Conservation (phyloP, 441 rosid genomes). For the Brassica hybrid region DNA sequence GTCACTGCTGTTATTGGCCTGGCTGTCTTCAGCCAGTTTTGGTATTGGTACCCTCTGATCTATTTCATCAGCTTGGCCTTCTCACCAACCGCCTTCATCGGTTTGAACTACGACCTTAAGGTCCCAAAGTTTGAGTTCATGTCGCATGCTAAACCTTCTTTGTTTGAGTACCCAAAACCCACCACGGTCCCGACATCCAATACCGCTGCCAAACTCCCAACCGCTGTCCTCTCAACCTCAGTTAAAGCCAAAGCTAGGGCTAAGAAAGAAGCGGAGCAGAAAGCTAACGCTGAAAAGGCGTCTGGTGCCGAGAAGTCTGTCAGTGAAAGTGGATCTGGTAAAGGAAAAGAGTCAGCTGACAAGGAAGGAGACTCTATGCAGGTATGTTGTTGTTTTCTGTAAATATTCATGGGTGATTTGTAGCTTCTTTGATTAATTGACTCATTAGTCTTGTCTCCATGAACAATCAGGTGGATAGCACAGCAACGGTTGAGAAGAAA, state of each 20-base stretch:
- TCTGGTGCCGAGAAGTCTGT: slow-evolving; percentile 53
- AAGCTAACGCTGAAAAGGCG: slow-evolving; percentile 76
- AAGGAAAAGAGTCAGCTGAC: slow-evolving; percentile 72
- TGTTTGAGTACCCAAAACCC: slow-evolving; percentile 95
- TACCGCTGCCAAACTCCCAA: slow-evolving; percentile 85
- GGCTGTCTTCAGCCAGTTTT: slow-evolving; percentile 96
- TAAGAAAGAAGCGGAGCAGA: slow-evolving; percentile 97
- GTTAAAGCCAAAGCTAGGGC: slow-evolving; percentile 97
- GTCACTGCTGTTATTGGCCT: slow-evolving; percentile 96
- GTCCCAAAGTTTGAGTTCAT: slow-evolving; percentile 94
- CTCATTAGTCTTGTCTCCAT: not conserved
- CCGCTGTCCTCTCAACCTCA: slow-evolving; percentile 91
- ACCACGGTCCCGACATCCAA: slow-evolving; percentile 79
- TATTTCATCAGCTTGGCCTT: slow-evolving; percentile 90
- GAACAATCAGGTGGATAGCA: slow-evolving; percentile 69
- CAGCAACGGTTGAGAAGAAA: slow-evolving; percentile 71
- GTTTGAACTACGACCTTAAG: slow-evolving; percentile 87
- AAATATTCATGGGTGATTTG: not conserved
- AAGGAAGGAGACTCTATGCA: slow-evolving; percentile 94
- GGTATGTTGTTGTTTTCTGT: slow-evolving; percentile 46
- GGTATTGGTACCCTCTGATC: slow-evolving; percentile 99
- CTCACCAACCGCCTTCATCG: slow-evolving; percentile 96
- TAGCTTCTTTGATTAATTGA: not conserved
- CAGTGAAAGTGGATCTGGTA: slow-evolving; percentile 52
- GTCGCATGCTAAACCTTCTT: slow-evolving; percentile 89